Conservation (phyloP, 2,329 filamentous ascomycete species). For the Allantophomopsis lycopodina region DNA sequence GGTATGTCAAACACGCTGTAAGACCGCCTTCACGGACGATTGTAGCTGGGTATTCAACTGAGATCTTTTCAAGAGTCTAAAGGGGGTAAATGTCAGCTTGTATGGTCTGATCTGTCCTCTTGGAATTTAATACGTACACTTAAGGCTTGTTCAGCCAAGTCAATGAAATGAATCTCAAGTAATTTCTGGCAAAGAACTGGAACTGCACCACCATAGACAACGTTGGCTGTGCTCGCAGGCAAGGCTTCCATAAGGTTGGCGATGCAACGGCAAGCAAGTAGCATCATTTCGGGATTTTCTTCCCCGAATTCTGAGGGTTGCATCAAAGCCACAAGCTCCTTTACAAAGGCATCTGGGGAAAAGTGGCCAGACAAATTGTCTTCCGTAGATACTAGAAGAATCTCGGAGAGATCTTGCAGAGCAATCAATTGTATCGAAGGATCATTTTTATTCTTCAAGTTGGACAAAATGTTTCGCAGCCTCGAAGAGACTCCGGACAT, state of each 20-base stretch:
- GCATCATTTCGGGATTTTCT: constrained; percentile 94
- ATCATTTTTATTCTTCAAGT: constrained; percentile 72
- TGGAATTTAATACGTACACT: constrained; percentile 37
- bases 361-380: constrained; percentile 94
- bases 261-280: constrained; percentile 86
- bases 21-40: constrained; percentile 94
- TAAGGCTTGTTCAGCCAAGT: constrained; percentile 89
- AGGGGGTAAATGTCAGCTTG: constrained; percentile 6
- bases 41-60: constrained; percentile 83
- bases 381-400: constrained; percentile 88
- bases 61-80: constrained; percentile 88
- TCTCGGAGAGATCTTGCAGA: constrained; percentile 83
- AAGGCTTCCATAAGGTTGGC: constrained; percentile 97
- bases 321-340: constrained; percentile 87
- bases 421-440: constrained; percentile 81
- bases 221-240: constrained; percentile 82
- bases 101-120: neutral
- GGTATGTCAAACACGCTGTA: constrained; percentile 86
- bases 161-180: constrained; percentile 92
- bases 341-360: constrained; percentile 85
- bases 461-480: constrained; percentile 63
- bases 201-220: constrained; percentile 94
- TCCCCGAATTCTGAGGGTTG: constrained; percentile 73
- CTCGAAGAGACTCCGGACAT: constrained; percentile 74
- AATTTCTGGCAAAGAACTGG: constrained; percentile 90